Percentiles rank a stretch among this genome's conserved stretches.
phyloP scores from a whole-genome alignment of 2,329 filamentous ascomycete species.

The Bretziella fagacearum region DNA sequence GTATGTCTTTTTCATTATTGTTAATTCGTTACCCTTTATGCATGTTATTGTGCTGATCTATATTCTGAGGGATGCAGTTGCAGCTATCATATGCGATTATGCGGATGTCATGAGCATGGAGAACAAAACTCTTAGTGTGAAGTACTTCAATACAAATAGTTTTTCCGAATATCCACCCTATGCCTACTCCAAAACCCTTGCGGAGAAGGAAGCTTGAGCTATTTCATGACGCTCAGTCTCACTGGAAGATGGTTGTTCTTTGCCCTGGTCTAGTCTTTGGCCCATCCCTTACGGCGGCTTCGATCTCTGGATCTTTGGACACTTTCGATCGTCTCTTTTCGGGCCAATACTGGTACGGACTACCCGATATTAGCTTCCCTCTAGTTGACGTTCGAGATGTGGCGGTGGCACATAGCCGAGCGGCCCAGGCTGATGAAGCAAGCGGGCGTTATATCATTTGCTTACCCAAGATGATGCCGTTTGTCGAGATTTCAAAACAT shows the following conservation, averaged over 20 bases:
- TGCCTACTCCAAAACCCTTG: conserved; percentile 15
- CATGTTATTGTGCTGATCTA: too few species aligned
- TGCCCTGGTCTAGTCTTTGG: conserved; percentile 15
- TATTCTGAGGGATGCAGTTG: not conserved
- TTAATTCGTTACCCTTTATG: too few species aligned
- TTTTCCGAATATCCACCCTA: conserved; percentile 1
- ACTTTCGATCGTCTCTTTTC: conserved; percentile 18
- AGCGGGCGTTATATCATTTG: conserved; percentile 14
- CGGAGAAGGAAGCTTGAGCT: conserved; percentile 16
- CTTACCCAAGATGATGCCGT: conserved; percentile 4
- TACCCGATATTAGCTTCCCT: conserved; percentile 18
- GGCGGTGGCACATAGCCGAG: conserved; percentile 16
- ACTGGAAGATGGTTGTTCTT: conserved; percentile 14
- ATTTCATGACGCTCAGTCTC: conserved; percentile 12
- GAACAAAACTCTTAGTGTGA: not conserved
- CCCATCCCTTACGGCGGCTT: conserved; percentile 15
- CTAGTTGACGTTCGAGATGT: conserved; percentile 18
- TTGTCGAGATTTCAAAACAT: conserved; percentile 13
- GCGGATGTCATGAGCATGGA: conserved; percentile 2
- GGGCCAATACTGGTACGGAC: conserved; percentile 18
- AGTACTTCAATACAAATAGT: conserved; percentile 4
- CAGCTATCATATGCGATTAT: conserved; percentile 7
- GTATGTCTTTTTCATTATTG: not conserved
- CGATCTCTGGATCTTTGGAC: conserved; percentile 17
- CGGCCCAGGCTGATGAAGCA: conserved; percentile 5